Evolutionary conservation across 345 rosid genomes (phyloP).

Genomic region (Eucalyptus albens): DNA sequence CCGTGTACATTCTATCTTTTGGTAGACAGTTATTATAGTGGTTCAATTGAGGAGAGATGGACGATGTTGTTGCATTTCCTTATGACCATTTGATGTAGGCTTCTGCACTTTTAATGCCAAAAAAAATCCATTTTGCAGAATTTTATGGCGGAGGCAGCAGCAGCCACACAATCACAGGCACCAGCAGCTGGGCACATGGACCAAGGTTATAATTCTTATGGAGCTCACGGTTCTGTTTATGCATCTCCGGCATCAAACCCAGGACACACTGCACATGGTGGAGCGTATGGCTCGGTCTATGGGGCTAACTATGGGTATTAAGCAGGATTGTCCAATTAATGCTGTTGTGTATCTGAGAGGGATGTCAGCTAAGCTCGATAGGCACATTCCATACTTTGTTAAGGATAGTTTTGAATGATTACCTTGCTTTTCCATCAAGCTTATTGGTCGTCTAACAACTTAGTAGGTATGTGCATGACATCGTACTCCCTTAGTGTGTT

Average conservation of each 20-base stretch:
- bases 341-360: neutral
- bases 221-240: conserved; percentile 66
- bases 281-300: conserved; percentile 64
- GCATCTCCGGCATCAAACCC: conserved; percentile 74
- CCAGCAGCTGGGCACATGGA: conserved; percentile 47
- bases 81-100: neutral
- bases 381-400: neutral
- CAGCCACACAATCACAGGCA: conserved; percentile 35
- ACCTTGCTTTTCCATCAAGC: neutral
- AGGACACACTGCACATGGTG: conserved; percentile 33
- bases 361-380: neutral
- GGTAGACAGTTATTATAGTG: neutral
- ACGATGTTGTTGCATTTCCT: neutral
- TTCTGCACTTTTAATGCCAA: neutral
- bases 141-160: conserved; percentile 90
- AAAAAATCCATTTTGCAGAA: conserved; percentile 36
- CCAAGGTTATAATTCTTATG: conserved; percentile 87
- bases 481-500: neutral
- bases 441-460: neutral
- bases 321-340: neutral
- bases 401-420: neutral
- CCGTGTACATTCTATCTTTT: neutral
- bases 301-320: conserved; percentile 73
- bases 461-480: neutral
- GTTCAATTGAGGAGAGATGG: neutral